Base-by-base conservation (phyloP, 2,329 filamentous ascomycete species). In the Epichloe bromicola region DNA sequence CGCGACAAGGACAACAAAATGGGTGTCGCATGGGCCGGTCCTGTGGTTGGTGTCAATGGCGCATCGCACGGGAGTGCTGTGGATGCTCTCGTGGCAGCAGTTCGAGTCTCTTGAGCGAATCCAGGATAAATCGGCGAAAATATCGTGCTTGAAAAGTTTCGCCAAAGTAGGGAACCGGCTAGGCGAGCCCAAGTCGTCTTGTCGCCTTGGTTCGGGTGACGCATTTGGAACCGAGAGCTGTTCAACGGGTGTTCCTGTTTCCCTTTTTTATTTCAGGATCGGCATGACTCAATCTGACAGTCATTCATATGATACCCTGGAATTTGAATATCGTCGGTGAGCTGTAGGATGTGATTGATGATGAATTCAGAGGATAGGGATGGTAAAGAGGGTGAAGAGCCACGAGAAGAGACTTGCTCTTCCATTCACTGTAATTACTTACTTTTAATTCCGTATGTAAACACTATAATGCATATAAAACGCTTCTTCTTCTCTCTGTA, bases 21-120 rank as follows among this genome's bases (percentile, higher is more conserved):
- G 20, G 80, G 83, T 23, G 67, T 83, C 2, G 69, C 77, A n/a
- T 88, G 83, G 83, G 70, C 74, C 1, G 83, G 82, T 0, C 82
- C 82, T 0, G 76, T 76, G 38, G 60, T 66, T 2, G 61, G 62
- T 1, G 69, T 72, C 40, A 75, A 72, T 2, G 78, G 81, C 2
- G 73, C 75, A 46, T 79, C 79, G 20, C 84, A 87, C 45, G 78
- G 76, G 59, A 79, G 77, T 17, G 83, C 80, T 1, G 65, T 87
- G 64, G 84, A 87, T 65, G 78, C 74, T 37, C 67, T 88, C 34
- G 78, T 88, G 53, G 83, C 79, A 33, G 82, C 80, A 10, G 60
- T 74, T 57, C 67, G 65, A 26, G 67, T 70, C 8, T 61, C 60
- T n/a, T 66, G 55, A 59, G 23, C 7, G 26, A 15, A 48, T 17